These are phyloP conservation scores for Eutypella sp. DNA, from an alignment of 2,329 filamentous ascomycete genomes.

Conservation along the genomic window DNA sequence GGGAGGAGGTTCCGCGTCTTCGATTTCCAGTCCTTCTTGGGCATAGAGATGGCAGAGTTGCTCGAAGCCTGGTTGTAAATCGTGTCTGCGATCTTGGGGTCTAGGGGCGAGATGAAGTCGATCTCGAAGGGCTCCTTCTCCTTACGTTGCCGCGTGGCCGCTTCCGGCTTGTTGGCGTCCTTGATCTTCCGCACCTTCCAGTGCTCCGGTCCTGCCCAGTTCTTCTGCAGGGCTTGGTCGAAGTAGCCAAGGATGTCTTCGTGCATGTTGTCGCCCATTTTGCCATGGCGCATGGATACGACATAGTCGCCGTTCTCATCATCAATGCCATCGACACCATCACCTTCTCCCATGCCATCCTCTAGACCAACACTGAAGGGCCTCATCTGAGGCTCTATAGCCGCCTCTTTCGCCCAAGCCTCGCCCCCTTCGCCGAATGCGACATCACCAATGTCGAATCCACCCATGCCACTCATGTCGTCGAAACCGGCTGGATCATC, in stretches of 20 bases:
- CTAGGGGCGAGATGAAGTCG: conserved; percentile 76
- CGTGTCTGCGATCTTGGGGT: conserved; percentile 63
- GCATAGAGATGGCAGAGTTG: conserved; percentile 75
- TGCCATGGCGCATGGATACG: conserved; percentile 69
- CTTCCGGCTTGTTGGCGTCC: conserved; percentile 59
- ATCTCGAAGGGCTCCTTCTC: conserved; percentile 97
- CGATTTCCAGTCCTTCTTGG: conserved; percentile 93
- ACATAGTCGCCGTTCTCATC: conserved; percentile 67
- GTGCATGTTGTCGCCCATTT: conserved; percentile 65
- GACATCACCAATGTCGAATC: conserved; percentile 66
- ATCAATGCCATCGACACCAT: conserved; percentile 50
- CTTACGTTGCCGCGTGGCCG: conserved; percentile 65
- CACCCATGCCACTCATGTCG: conserved; percentile 67
- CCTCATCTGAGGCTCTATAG: conserved; percentile 78
- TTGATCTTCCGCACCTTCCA: conserved; percentile 97
- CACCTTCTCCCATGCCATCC: conserved; percentile 48
- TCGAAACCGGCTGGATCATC: conserved; percentile 81
- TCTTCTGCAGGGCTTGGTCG: conserved; percentile 92
- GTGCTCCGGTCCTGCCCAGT: conserved; percentile 97
- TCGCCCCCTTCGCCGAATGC: conserved; percentile 96
- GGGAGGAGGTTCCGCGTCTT: conserved; percentile 90
- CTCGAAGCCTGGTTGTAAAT: conserved; percentile 78
- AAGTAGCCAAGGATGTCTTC: conserved; percentile 98
- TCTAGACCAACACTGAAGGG: conserved; percentile 62
- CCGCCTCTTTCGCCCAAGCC: conserved; percentile 88